Percentiles rank a stretch among this genome's conserved stretches.
These are phyloP conservation scores for Clonostachys solani DNA, from an alignment of 2,329 filamentous ascomycete genomes.

Conservation along the genomic window DNA sequence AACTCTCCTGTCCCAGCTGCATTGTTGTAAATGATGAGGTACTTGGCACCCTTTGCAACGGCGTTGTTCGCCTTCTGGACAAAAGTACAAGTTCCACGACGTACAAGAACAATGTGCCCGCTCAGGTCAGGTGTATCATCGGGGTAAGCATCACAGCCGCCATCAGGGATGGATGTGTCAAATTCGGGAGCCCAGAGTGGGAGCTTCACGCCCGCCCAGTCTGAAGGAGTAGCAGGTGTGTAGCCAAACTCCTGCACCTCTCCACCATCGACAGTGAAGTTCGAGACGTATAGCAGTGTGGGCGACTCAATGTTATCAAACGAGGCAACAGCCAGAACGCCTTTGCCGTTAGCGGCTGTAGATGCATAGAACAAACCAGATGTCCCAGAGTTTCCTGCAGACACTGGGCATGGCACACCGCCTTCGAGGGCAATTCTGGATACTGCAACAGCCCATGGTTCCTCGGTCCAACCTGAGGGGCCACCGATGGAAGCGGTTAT, in stretches of 20 bases:
- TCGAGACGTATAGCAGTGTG: constrained; percentile 32
- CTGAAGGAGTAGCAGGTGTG: constrained; percentile 28
- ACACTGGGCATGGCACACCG: constrained; percentile 47
- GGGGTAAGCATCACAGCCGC: constrained; percentile 49
- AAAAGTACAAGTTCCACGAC: constrained; percentile 54
- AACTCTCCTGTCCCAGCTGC: constrained; percentile 11
- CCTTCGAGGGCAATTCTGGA: constrained; percentile 43
- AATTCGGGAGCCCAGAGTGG: constrained; percentile 45
- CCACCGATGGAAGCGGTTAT: constrained; percentile 53
- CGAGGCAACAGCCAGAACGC: constrained; percentile 43
- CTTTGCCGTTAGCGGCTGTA: constrained; percentile 41
- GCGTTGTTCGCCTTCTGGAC: constrained; percentile 48
- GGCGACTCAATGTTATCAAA: constrained; percentile 42
- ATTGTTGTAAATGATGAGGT: constrained; percentile 58
- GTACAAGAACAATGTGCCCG: constrained; percentile 53
- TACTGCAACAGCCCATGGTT: constrained; percentile 43
- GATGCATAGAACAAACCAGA: constrained; percentile 44
- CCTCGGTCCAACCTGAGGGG: constrained; percentile 45
- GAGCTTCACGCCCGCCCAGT: constrained; percentile 39
- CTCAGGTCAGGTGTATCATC: constrained; percentile 52
- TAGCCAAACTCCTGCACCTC: constrained; percentile 32
- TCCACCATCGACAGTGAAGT: constrained; percentile 31
- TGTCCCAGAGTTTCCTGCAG: constrained; percentile 46
- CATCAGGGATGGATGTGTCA: constrained; percentile 39
- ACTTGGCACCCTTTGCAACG: constrained; percentile 50